Evolutionary conservation across 208 protist species (phyloP).

Genomic region (Entamoeba nuttalli): DNA sequence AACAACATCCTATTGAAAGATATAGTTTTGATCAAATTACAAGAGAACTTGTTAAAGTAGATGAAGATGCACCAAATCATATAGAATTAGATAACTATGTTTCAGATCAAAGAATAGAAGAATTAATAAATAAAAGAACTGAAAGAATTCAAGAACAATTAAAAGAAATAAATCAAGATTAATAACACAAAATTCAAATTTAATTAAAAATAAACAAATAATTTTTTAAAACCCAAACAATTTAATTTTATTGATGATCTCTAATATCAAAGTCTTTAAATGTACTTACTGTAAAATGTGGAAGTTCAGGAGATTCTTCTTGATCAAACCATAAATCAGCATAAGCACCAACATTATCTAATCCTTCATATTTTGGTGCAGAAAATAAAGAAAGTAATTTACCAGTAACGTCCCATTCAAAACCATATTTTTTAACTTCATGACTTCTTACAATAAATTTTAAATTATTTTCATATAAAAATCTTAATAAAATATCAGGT

Average conservation of each 20-base stretch:
- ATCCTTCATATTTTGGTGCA: neutral
- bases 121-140: neutral
- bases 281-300: neutral
- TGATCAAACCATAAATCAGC: neutral
- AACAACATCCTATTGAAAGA: neutral
- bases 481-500: neutral
- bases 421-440: neutral
- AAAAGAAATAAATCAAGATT: neutral
- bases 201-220: too few relatives aligned
- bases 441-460: neutral
- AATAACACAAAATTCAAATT: neutral
- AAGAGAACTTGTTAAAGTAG: neutral
- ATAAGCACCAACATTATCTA: neutral
- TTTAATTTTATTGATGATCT: too few relatives aligned
- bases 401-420: neutral
- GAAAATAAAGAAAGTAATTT: neutral
- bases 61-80: neutral
- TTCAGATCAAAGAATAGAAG: neutral
- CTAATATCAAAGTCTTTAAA: neutral
- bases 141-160: neutral
- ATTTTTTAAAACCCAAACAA: too few relatives aligned
- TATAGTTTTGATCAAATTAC: neutral
- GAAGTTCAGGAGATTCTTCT: neutral
- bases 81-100: neutral
- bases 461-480: neutral